Base-by-base conservation (phyloP, 129 eudicot species). In the Flaveria linearis region DNA sequence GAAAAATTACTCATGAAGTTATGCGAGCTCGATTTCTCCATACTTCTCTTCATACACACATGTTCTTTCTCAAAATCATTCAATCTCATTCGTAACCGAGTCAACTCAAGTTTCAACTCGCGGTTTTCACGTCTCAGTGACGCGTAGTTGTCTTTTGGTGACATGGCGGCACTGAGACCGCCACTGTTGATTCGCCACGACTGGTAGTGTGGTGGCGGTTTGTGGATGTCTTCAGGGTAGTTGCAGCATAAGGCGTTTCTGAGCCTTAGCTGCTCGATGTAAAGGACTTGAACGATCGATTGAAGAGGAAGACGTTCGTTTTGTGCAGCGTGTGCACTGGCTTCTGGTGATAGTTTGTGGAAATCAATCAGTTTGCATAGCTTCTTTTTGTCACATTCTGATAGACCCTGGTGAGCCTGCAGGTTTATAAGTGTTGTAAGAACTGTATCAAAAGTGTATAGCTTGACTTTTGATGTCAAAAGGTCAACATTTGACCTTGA, bases 101-200 rank as follows among this genome's bases (percentile, higher is more conserved):
- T 96, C 78, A 94, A 83, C 82, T 94, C 99, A 2, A 94, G 96
- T 81, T 94, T 94, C 76, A 94, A 76, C 53, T 94, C 99, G 25
- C 97, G 80, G 74, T 94, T 94, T 66, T 94, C 99, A 26, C 96
- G 82, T 78, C 99, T 87, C 71, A 94, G 50, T 14, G 97, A 91
- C 0, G 99, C 99, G 12, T 94, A 94, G 81, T 94, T 94, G 76
- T 94, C 99, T 63, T 90, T 77, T 1, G 99, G 99, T 17, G 99
- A 94, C 97, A 94, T 89, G 52, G 97, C 89, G 17, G 99, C 99
- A 81, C 99, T 94, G n/a, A 89, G 90, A 41, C 96, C 99, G 56
- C 97, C 90, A 49, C 86, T 89, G 78, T 83, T 89, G 85, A 94
- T 89, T 70, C 97, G 79, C 99, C 99, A 94, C 2, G 98, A 91